A percentile compares a stretch with the other conserved stretches of the same genome.
Conservation (phyloP, 148 eudicot species). For the Diospyros kaki region DNA sequence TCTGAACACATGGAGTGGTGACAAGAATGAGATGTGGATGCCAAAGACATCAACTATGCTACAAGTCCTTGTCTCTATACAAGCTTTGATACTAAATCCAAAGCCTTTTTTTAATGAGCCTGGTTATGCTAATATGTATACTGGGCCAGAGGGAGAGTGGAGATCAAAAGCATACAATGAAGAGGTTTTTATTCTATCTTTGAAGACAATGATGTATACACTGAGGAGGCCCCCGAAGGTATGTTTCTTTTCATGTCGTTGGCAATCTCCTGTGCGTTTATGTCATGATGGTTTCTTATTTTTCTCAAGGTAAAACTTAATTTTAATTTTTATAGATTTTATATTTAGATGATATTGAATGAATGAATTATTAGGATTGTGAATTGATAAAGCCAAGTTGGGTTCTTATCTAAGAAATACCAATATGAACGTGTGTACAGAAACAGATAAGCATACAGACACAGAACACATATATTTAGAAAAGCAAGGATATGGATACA, state of each 20-base stretch:
- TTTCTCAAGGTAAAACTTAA: too few relatives aligned
- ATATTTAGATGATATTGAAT: too few relatives aligned
- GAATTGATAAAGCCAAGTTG: too few relatives aligned
- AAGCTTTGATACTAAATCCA: constrained; percentile 69
- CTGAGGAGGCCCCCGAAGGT: constrained; percentile 80
- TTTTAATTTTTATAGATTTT: too few relatives aligned
- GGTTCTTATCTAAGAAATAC: too few relatives aligned
- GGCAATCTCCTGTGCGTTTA: background rate
- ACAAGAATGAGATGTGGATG: constrained; percentile 61
- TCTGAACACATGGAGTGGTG: constrained; percentile 80
- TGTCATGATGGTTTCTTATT: too few relatives aligned
- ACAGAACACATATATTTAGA: too few relatives aligned
- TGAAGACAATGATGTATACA: constrained; percentile 69
- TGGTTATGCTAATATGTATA: constrained; percentile 41
- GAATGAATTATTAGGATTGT: too few relatives aligned
- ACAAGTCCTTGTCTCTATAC: constrained; percentile 90
- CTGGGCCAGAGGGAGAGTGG: constrained; percentile 38
- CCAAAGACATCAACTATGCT: constrained; percentile 78
- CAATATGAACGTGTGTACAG: too few relatives aligned
- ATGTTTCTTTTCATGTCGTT: constrained; percentile 6
- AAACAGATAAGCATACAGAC: too few relatives aligned
- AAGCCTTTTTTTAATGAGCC: constrained; percentile 90
- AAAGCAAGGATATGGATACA: too few relatives aligned
- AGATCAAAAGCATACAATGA: constrained; percentile 55
- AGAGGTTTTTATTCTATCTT: constrained; percentile 46